Evolutionary conservation across 306 rosid species (phyloP).

Genomic region (Prunus mongolica): DNA sequence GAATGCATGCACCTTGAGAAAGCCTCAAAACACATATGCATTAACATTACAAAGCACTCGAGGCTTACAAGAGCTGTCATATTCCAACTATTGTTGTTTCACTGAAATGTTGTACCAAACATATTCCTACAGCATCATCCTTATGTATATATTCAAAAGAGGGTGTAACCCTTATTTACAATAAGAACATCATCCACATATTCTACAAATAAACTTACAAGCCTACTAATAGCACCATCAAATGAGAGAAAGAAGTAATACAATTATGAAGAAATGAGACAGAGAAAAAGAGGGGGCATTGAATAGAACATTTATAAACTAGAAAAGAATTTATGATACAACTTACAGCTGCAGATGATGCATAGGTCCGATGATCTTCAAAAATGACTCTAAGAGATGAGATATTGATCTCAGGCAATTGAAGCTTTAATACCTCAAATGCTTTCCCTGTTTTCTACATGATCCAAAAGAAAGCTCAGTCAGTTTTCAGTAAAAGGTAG

Average conservation of each 20-base stretch:
- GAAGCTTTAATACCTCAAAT: conserved; percentile 76
- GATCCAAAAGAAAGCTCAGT: conserved; percentile 14
- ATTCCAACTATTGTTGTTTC: background rate
- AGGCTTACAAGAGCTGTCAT: background rate
- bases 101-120: background rate
- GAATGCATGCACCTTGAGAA: background rate
- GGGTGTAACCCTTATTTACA: background rate
- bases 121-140: background rate
- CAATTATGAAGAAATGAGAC: background rate
- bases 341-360: conserved; percentile 88
- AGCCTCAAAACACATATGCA: conserved; percentile 8
- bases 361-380: conserved; percentile 95
- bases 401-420: conserved; percentile 75
- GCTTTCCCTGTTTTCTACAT: conserved; percentile 74
- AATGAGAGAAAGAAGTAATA: background rate
- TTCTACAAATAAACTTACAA: background rate
- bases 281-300: background rate
- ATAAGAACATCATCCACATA: background rate
- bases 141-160: background rate
- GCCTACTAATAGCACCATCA: background rate
- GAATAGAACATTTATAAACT: background rate
- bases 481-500: background rate
- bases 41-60: background rate
- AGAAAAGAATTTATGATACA: conserved; percentile 10
- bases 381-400: conserved; percentile 74